These are phyloP conservation scores for Jamesozyma lodderae DNA, from an alignment of 805 yeast genomes.

Conservation along the genomic window DNA sequence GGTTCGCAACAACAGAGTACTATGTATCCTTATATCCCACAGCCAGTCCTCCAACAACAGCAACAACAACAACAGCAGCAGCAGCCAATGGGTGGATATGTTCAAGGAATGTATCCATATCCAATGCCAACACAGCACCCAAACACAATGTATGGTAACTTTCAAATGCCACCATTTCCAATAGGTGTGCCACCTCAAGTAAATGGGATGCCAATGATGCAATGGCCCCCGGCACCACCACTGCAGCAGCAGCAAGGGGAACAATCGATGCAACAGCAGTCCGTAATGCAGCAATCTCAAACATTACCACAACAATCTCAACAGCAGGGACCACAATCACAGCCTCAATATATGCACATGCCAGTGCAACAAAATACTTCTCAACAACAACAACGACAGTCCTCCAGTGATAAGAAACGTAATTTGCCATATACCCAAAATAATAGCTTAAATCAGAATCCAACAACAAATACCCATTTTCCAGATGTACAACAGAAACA, in stretches of 20 bases:
- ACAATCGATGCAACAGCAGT: constrained; percentile 1
- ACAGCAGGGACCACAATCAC: neutral
- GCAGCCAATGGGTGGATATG: neutral
- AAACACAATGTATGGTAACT: neutral
- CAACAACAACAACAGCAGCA: neutral
- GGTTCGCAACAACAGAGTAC: neutral
- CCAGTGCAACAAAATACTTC: neutral
- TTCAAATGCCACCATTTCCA: constrained; percentile 5
- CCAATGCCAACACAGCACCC: neutral
- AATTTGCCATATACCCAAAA: too few relatives aligned
- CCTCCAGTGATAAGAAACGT: too few relatives aligned
- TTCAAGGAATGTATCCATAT: neutral
- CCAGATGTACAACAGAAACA: constrained; percentile 8
- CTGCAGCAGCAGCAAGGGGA: neutral
- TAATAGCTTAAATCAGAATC: too few relatives aligned
- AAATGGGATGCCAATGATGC: neutral
- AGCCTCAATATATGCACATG: neutral
- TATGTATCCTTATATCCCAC: neutral
- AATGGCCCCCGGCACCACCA: neutral
- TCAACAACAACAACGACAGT: constrained; percentile 6
- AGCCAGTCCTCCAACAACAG: neutral
- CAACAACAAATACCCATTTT: too few relatives aligned
- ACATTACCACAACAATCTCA: too few relatives aligned
- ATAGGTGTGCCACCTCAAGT: neutral
- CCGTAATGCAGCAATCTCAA: too few relatives aligned